Conservation (phyloP, 352 stramenopile genomes). For the Globisporangium paddicum region DNA sequence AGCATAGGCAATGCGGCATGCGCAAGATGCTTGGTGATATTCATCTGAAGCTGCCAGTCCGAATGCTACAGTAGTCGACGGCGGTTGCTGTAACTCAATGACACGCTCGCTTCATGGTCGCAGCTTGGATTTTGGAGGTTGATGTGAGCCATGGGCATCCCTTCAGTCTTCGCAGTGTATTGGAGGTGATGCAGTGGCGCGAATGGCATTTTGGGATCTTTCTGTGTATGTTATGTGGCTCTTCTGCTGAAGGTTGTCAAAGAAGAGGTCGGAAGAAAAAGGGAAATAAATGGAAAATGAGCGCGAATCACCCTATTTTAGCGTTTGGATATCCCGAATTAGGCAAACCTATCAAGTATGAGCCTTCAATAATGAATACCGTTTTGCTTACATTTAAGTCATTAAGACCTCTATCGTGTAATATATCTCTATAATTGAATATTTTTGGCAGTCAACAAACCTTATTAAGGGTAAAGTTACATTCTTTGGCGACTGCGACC, state of each 20-base stretch:
- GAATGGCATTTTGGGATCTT: not conserved
- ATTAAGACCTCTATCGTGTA: not conserved
- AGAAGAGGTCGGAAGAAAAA: not conserved
- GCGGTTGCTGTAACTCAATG: too few relatives aligned
- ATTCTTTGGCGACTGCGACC: not conserved
- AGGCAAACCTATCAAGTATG: not conserved
- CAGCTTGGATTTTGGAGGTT: too few relatives aligned
- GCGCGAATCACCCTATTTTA: not conserved
- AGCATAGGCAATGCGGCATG: too few relatives aligned
- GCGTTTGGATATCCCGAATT: not conserved
- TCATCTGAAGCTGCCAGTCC: too few relatives aligned
- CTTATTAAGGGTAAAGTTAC: not conserved
- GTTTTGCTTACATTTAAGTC: not conserved
- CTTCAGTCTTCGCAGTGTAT: too few relatives aligned
- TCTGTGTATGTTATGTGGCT: not conserved
- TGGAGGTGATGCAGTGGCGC: too few relatives aligned
- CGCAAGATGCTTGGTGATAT: too few relatives aligned
- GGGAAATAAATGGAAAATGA: not conserved
- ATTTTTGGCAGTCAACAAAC: not conserved
- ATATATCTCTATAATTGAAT: not conserved
- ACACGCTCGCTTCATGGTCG: too few relatives aligned
- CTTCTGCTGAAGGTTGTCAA: not conserved
- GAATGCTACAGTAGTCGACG: too few relatives aligned
- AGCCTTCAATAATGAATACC: not conserved
- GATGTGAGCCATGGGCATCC: too few relatives aligned